Evolutionary conservation across 305 asterid species (phyloP).

Genomic region (Fraxinus velutina): DNA sequence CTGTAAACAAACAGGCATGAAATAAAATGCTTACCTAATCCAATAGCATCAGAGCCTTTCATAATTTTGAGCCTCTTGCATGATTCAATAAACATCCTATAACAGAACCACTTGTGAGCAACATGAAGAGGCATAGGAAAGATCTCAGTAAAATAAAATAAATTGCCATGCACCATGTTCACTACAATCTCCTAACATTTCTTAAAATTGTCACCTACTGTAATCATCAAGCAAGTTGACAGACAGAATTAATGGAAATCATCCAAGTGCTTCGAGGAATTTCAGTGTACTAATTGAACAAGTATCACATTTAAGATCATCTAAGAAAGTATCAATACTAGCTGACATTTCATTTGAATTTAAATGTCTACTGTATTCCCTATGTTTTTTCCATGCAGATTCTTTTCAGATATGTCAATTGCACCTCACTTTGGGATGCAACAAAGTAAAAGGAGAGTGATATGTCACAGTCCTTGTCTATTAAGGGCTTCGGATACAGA

Average conservation of each 20-base stretch:
- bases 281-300: not conserved
- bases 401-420: not conserved
- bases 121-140: not conserved
- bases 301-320: not conserved
- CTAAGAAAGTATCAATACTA: not conserved
- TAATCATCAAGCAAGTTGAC: not conserved
- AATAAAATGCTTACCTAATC: constrained; percentile 50
- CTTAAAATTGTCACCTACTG: not conserved
- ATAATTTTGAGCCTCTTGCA: constrained; percentile 83
- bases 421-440: not conserved
- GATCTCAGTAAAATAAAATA: not conserved
- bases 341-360: not conserved
- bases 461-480: not conserved
- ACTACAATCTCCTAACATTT: not conserved
- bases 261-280: not conserved
- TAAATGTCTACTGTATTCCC: not conserved
- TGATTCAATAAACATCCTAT: constrained; percentile 75
- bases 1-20: not conserved
- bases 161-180: not conserved
- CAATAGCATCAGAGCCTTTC: constrained; percentile 87
- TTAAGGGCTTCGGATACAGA: not conserved
- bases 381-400: not conserved
- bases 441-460: not conserved
- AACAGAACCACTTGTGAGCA: constrained; percentile 11
- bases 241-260: not conserved